phyloP scores from a whole-genome alignment of 1,284 basidiomycete species.

The Sphaerobolus stellatus region DNA sequence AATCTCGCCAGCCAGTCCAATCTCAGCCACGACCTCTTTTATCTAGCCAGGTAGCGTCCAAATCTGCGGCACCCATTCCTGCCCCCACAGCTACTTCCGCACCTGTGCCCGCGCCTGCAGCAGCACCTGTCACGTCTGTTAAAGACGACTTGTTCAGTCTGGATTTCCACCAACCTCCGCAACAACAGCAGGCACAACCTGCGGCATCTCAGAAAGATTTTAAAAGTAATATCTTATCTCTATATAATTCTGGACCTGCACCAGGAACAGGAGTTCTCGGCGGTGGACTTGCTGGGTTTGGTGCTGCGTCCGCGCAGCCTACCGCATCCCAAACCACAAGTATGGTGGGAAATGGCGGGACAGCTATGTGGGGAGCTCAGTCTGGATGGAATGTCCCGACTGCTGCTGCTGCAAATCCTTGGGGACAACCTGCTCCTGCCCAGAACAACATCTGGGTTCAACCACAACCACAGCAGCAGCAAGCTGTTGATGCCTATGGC shows the following conservation, averaged over 20 bases:
- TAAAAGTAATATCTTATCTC: slow-evolving; percentile 85
- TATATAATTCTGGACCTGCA: slow-evolving; percentile 60
- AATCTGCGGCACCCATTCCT: slow-evolving; percentile 30
- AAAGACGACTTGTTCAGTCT: slow-evolving; percentile 79
- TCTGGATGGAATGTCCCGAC: slow-evolving; percentile 53
- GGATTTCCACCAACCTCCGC: slow-evolving; percentile 69
- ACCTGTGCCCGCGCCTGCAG: slow-evolving; percentile 25
- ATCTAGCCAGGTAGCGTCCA: slow-evolving; percentile 23
- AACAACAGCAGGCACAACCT: slow-evolving; percentile 34
- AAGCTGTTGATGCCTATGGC: slow-evolving; percentile 14
- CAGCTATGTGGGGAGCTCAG: slow-evolving; percentile 62
- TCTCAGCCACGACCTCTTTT: slow-evolving; percentile 32
- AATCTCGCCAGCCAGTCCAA: slow-evolving; percentile 15
- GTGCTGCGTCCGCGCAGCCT: slow-evolving; percentile 24
- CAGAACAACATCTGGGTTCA: slow-evolving; percentile 45
- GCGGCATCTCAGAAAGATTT: slow-evolving; percentile 60
- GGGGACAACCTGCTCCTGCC: slow-evolving; percentile 26
- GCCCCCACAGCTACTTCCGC: slow-evolving; percentile 32
- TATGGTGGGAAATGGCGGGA: slow-evolving; percentile 56
- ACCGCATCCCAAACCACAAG: slow-evolving; percentile 40
- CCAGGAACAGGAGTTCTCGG: slow-evolving; percentile 30
- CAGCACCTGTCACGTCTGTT: slow-evolving; percentile 18
- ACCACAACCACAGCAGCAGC: slow-evolving; percentile 24
- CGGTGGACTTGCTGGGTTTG: slow-evolving; percentile 27
- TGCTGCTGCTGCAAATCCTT: slow-evolving; percentile 13